Evolutionary conservation across 345 rosid genomes (phyloP).

Genomic region (Euphorbia tirucalli): DNA sequence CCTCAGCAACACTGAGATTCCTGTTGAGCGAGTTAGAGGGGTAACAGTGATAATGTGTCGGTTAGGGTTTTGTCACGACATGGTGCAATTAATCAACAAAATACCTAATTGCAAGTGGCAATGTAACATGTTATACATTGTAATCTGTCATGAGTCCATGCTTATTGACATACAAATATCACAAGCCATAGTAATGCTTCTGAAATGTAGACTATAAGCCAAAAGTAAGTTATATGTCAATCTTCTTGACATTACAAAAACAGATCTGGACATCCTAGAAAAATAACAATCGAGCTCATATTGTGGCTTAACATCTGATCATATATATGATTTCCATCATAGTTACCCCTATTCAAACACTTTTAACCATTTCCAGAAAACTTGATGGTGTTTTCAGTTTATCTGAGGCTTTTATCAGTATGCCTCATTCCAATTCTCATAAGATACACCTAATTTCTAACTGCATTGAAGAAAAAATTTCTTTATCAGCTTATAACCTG

Average conservation of each 20-base stretch:
- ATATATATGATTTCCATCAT: not conserved
- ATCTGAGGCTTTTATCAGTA: not conserved
- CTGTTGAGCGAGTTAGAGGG: constrained; percentile 42
- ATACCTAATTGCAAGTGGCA: too few relatives aligned
- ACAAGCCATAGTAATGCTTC: not conserved
- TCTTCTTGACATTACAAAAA: not conserved
- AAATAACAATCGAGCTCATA: not conserved
- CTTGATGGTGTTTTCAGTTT: not conserved
- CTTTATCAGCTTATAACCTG: not conserved
- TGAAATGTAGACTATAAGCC: not conserved
- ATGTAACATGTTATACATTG: too few relatives aligned
- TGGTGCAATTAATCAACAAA: constrained; percentile 4
- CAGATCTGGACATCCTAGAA: not conserved
- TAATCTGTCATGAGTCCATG: not conserved
- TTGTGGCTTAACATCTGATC: not conserved
- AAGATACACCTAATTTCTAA: not conserved
- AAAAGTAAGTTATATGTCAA: not conserved
- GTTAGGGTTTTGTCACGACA: constrained; percentile 15
- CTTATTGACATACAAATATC: not conserved
- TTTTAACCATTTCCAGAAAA: not conserved
- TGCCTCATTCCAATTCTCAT: not conserved
- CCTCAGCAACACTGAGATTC: constrained; percentile 86
- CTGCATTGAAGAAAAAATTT: not conserved
- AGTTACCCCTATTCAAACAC: not conserved
- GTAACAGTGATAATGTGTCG: constrained; percentile 18